phyloP scores from a whole-genome alignment of 441 rosid species.

The Populus tomentosa region DNA sequence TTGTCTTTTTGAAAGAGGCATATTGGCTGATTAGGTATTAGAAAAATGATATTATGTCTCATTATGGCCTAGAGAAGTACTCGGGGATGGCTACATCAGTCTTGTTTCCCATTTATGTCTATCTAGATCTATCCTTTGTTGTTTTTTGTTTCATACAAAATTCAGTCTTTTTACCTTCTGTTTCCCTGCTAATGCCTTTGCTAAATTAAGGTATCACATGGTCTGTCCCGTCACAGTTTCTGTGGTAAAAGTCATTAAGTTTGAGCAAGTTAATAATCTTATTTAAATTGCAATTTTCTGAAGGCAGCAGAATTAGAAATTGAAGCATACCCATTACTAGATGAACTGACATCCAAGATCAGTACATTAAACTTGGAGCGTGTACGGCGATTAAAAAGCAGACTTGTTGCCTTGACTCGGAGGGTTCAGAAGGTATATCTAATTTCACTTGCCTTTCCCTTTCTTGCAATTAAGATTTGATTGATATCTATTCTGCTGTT shows the following conservation, averaged over 20 bases:
- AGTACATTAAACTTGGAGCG: slow-evolving; percentile 95
- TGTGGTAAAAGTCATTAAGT: slow-evolving; percentile 7
- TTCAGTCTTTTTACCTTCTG: background rate
- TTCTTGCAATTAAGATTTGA: slow-evolving; percentile 4
- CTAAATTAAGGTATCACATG: slow-evolving; percentile 2
- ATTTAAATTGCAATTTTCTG: slow-evolving; percentile 18
- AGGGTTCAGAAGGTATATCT: slow-evolving; percentile 87
- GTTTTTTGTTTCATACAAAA: background rate
- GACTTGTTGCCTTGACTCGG: slow-evolving; percentile 92
- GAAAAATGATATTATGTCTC: background rate
- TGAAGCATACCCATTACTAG: slow-evolving; percentile 96
- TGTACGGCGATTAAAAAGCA: slow-evolving; percentile 88
- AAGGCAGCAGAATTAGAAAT: slow-evolving; percentile 98
- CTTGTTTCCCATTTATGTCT: background rate
- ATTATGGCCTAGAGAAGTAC: background rate
- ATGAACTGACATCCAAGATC: slow-evolving; percentile 95
- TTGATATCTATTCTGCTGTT: background rate
- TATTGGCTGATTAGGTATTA: background rate
- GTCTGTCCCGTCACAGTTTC: background rate
- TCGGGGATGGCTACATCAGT: background rate
- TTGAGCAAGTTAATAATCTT: slow-evolving; percentile 14
- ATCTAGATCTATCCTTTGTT: background rate
- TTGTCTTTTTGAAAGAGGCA: slow-evolving; percentile 1
- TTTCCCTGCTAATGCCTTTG: background rate
- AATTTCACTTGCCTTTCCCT: background rate